Evolutionary conservation across 1,284 basidiomycete genomes (phyloP).

Genomic region (Trametes versicolor): DNA sequence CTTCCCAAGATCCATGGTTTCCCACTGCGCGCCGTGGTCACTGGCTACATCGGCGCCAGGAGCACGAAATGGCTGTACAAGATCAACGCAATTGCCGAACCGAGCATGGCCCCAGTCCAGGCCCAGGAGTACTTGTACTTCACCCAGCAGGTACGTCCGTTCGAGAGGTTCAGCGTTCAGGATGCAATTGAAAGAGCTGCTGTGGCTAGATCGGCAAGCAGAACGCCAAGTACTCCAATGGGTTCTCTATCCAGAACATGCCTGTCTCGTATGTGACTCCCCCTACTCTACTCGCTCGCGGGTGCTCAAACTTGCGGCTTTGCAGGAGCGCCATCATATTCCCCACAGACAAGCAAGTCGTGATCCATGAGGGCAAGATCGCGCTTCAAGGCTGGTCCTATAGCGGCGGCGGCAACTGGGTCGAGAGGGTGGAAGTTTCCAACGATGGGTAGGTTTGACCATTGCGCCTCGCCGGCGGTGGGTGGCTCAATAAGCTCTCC

Average conservation of each 20-base stretch:
- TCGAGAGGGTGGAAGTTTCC: constrained; percentile 64
- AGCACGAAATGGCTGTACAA: constrained; percentile 67
- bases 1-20: constrained; percentile 65
- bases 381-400: constrained; percentile 62
- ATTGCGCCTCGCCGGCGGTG: background rate
- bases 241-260: constrained; percentile 65
- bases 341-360: constrained; percentile 55
- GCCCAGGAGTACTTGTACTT: constrained; percentile 65
- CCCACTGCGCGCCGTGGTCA: constrained; percentile 61
- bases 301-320: background rate
- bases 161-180: too few relatives aligned
- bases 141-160: constrained; percentile 50
- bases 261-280: constrained; percentile 58
- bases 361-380: constrained; percentile 60
- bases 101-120: constrained; percentile 63
- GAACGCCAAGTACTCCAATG: constrained; percentile 58
- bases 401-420: constrained; percentile 65
- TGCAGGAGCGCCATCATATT: constrained; percentile 60
- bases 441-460: constrained; percentile 55
- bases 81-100: constrained; percentile 59
- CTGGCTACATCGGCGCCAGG: constrained; percentile 68
- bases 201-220: constrained; percentile 58
- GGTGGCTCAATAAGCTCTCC: background rate
- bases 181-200: background rate
- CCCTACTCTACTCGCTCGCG: background rate